phyloP scores from a whole-genome alignment of 176 grass and related monocot species.

The Aegilops bicornis region DNA sequence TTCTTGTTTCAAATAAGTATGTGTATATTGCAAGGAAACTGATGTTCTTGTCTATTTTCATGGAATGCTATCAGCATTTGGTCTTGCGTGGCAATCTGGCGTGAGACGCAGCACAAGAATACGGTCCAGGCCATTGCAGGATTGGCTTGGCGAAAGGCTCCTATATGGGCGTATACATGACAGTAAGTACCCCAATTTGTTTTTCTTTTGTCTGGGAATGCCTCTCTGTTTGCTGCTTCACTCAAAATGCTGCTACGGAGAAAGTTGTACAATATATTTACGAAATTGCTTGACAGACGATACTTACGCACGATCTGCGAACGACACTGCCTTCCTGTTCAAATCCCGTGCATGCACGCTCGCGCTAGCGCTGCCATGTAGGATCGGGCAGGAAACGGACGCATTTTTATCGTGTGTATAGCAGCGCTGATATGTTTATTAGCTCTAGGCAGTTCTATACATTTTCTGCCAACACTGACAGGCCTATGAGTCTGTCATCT shows the following conservation, averaged over 20 bases:
- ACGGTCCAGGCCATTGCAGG: slow-evolving; percentile 54
- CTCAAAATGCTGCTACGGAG: background rate
- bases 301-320: no score
- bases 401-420: no score
- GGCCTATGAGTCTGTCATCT: background rate
- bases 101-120: slow-evolving; percentile 81
- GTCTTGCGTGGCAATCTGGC: slow-evolving; percentile 54
- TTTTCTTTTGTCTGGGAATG: background rate
- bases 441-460: background rate
- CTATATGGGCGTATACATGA: slow-evolving; percentile 69
- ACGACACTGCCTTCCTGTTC: no score
- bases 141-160: slow-evolving; percentile 80
- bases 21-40: slow-evolving; percentile 24
- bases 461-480: background rate
- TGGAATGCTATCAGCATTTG: slow-evolving; percentile 41
- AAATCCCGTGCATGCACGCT: no score
- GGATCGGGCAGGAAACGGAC: no score
- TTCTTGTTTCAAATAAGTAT: slow-evolving; percentile 11
- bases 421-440: background rate
- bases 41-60: slow-evolving; percentile 28
- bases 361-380: no score
- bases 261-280: background rate
- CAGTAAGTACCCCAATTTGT: slow-evolving; percentile 52
- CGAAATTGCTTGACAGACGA: background rate
- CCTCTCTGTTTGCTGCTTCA: background rate